phyloP scores from a whole-genome alignment of 1,284 basidiomycete species.

The Vanrija sp. region DNA sequence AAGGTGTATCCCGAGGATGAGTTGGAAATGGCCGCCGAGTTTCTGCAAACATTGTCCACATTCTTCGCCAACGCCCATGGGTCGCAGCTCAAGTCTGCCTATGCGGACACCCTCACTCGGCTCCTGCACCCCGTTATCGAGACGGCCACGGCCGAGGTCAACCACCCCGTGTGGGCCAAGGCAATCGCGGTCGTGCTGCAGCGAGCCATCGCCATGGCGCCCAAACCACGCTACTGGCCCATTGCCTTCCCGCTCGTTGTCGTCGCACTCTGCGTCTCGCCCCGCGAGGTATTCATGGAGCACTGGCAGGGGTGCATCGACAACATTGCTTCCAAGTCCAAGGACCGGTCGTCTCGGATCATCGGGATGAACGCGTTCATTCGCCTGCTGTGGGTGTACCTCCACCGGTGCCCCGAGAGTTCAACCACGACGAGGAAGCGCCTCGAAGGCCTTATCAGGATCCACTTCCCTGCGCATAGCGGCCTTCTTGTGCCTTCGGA shows the following conservation, averaged over 20 bases:
- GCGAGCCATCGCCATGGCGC: constrained; percentile 78
- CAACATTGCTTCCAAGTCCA: constrained; percentile 66
- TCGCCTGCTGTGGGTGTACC: constrained; percentile 86
- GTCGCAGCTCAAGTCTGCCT: constrained; percentile 73
- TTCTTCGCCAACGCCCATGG: constrained; percentile 84
- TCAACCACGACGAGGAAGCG: constrained; percentile 71
- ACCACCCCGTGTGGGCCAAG: constrained; percentile 90
- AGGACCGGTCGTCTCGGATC: constrained; percentile 75
- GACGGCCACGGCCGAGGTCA: constrained; percentile 93
- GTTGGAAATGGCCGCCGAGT: constrained; percentile 91
- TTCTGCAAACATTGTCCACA: constrained; percentile 74
- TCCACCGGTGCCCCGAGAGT: constrained; percentile 86
- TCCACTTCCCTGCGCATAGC: constrained; percentile 73
- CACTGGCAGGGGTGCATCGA: constrained; percentile 75
- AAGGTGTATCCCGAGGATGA: constrained; percentile 89
- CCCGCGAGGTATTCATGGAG: constrained; percentile 76
- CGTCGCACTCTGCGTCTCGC: constrained; percentile 79
- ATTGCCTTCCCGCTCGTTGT: constrained; percentile 82
- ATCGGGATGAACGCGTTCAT: constrained; percentile 76
- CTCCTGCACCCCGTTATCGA: constrained; percentile 86
- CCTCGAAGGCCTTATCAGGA: constrained; percentile 70
- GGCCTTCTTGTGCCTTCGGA: constrained; percentile 65
- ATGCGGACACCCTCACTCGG: constrained; percentile 75
- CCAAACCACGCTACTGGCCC: constrained; percentile 86
- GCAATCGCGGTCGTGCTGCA: constrained; percentile 81